Percentiles rank a stretch among this genome's conserved stretches.
These are phyloP conservation scores for Mycena metata DNA, from an alignment of 768 basidiomycete genomes.

Conservation along the genomic window DNA sequence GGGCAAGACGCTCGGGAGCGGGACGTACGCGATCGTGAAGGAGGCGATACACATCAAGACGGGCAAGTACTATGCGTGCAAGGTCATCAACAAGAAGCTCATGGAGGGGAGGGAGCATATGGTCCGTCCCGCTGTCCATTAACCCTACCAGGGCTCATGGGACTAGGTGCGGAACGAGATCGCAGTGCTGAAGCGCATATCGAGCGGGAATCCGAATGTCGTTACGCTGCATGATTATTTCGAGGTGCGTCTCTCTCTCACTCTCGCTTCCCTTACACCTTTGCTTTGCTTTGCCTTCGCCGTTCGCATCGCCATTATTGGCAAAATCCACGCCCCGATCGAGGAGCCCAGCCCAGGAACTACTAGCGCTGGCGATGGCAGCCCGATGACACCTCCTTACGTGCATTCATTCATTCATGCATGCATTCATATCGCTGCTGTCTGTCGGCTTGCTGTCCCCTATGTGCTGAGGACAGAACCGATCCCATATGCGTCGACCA, in stretches of 20 bases:
- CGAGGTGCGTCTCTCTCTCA: slow-evolving; percentile 71
- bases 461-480: no score
- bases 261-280: no score
- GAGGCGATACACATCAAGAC: slow-evolving; percentile 96
- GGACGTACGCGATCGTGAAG: slow-evolving; percentile 95
- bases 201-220: slow-evolving; percentile 90
- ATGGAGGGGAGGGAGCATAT: slow-evolving; percentile 99
- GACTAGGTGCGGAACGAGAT: slow-evolving; percentile 98
- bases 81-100: slow-evolving; percentile 99
- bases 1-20: slow-evolving; percentile 89
- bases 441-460: no score
- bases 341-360: no score
- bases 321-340: no score
- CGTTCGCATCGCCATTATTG: no score
- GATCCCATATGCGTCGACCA: no score
- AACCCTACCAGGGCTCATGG: slow-evolving; percentile 19
- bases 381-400: no score
- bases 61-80: slow-evolving; percentile 95
- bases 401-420: no score
- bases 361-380: no score
- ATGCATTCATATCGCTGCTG: no score
- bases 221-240: slow-evolving; percentile 98
- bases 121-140: slow-evolving; percentile 62
- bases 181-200: slow-evolving; percentile 92
- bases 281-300: no score